phyloP scores from a whole-genome alignment of 805 yeast genomes.

The Phaffomyces opuntiae region DNA sequence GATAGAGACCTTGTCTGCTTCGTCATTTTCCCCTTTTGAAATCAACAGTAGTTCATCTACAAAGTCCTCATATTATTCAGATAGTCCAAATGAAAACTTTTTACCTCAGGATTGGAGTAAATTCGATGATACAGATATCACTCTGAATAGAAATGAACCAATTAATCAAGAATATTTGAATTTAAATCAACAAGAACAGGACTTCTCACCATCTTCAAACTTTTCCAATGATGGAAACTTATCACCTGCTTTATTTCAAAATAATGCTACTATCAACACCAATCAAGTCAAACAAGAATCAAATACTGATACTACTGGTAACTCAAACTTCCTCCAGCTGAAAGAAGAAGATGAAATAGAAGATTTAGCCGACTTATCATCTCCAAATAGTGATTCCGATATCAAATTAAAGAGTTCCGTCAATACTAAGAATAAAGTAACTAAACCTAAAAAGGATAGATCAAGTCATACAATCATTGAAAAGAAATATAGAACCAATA shows the following conservation, averaged over 20 bases:
- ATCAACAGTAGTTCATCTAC: constrained; percentile 13
- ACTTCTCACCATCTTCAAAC: constrained; percentile 3
- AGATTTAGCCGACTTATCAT: constrained; percentile 3
- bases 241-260: background rate
- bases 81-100: constrained; percentile 17
- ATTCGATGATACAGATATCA: background rate
- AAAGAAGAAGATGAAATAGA: constrained; percentile 2
- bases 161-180: too few relatives aligned
- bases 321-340: too few relatives aligned
- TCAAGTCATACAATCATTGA: constrained; percentile 75
- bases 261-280: background rate
- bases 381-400: constrained; percentile 1
- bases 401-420: too few relatives aligned
- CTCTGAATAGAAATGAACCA: background rate
- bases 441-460: constrained; percentile 45
- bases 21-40: constrained; percentile 21
- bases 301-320: background rate
- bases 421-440: constrained; percentile 14
- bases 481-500: constrained; percentile 72
- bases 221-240: constrained; percentile 1
- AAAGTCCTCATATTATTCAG: constrained; percentile 16
- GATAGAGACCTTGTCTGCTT: constrained; percentile 19
- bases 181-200: too few relatives aligned
- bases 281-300: constrained; percentile 2
- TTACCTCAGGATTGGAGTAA: constrained; percentile 11